Evolutionary conservation across 352 stramenopile genomes (phyloP).

Genomic region (Globisporangium canariense): DNA sequence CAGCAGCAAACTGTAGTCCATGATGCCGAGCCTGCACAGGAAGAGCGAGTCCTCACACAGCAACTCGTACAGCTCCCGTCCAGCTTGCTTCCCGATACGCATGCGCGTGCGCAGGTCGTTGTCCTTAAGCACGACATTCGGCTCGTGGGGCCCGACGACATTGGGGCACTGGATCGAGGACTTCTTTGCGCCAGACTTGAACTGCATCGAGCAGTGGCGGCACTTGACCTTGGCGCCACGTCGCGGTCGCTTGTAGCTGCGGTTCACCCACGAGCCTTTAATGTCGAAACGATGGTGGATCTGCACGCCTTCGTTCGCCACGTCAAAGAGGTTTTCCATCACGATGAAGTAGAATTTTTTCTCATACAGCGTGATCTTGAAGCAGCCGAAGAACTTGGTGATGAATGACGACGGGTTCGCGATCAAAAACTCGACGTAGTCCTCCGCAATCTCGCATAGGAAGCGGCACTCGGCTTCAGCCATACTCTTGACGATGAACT

Average conservation of each 20-base stretch:
- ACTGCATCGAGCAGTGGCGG: constrained; percentile 84
- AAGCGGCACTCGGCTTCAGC: constrained; percentile 76
- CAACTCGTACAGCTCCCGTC: constrained; percentile 58
- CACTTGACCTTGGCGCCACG: constrained; percentile 79
- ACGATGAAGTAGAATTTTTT: constrained; percentile 91
- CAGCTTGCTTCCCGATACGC: constrained; percentile 58
- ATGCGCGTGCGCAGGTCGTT: constrained; percentile 82
- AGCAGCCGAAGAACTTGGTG: constrained; percentile 89
- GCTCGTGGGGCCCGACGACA: constrained; percentile 73
- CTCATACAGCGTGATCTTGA: constrained; percentile 89
- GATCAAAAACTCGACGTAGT: constrained; percentile 86
- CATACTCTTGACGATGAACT: constrained; percentile 91
- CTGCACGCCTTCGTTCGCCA: constrained; percentile 51
- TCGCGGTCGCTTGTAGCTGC: constrained; percentile 74
- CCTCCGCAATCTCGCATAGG: constrained; percentile 77
- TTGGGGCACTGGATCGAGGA: constrained; percentile 69
- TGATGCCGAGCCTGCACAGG: constrained; percentile 75
- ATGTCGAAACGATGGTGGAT: constrained; percentile 90
- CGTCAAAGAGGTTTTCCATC: constrained; percentile 91
- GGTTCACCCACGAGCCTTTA: constrained; percentile 91
- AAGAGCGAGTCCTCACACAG: constrained; percentile 76
- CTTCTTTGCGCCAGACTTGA: constrained; percentile 74
- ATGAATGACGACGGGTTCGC: constrained; percentile 70
- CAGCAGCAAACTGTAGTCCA: constrained; percentile 90
- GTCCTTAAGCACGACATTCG: constrained; percentile 87